Base-by-base conservation (phyloP, 1,139 yeast genomes). In the Eremothecium gossypii region DNA sequence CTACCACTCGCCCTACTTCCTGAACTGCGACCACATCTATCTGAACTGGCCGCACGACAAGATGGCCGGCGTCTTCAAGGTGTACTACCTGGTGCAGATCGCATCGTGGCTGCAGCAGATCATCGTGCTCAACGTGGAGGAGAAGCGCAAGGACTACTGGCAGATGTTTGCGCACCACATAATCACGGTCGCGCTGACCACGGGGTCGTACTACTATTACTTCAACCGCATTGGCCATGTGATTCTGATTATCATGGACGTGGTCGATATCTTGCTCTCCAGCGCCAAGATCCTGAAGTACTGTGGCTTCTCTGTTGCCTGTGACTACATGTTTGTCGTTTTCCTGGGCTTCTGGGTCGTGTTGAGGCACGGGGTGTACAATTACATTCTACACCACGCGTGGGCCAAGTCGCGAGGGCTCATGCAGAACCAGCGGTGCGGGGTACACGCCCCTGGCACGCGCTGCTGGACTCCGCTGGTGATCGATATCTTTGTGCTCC, bases 131-230 rank as follows among this genome's bases (percentile, higher is more conserved):
- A 77, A 85, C 62, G 65, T 86, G 42, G 96, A 87, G 64, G 78
- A 76, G 48, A 75, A 71, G 49, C 76, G 96, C 52, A 85, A 85
- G 60, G 96, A 87, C 61, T 80, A 84, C 60, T 64, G 66, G 53
- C 95, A 86, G 62, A 87, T 87, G 96, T 77, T 86, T 57, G 68
- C 81, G 40, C 96, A 87, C 60, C 96, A 87, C 63, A 77, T 87
- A 42, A 79, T 87, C 43, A 87, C 96, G 1, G 73, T 80, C 53
- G 54, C 70, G 27, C 70, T 87, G 46, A 72, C 83, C 36, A 63
- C 73, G 14, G 93, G 93, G 1, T 81, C 93, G 1, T 87, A 86
- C 61, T 70, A 71, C 55, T 79, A 76, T 57, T 79, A 83, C 63
- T 83, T 77, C 61, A 77, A 80, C 32, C 72, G 87, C 36, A 75